These are phyloP conservation scores for Houttuynia cordata DNA, from an alignment of 164 flowering plant species.

Conservation along the genomic window DNA sequence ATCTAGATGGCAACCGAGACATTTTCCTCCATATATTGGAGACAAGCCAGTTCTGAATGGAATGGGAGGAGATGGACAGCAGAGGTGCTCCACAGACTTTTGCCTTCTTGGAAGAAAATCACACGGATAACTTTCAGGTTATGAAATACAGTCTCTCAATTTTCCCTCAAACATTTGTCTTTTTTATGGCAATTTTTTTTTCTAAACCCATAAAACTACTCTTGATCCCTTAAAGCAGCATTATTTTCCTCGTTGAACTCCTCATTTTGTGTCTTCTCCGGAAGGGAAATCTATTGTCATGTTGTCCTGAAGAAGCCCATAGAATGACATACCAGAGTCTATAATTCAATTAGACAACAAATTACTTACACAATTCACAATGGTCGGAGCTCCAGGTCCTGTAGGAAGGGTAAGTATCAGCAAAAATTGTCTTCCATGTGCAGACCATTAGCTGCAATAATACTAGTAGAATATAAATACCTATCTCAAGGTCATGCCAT, in stretches of 20 bases:
- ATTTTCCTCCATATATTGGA: not conserved
- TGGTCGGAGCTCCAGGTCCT: constrained; percentile 59
- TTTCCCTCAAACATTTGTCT: no score
- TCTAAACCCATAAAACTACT: not conserved
- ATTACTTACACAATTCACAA: constrained; percentile 40
- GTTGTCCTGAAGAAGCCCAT: no score
- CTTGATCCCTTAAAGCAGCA: not conserved
- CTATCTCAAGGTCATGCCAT: constrained; percentile 83
- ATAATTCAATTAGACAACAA: not conserved
- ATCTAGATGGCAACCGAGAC: not conserved
- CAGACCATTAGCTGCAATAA: not conserved
- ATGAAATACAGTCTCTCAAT: no score
- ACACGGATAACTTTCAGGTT: not conserved
- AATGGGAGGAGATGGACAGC: not conserved
- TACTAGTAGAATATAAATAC: constrained; percentile 14
- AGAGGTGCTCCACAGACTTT: not conserved
- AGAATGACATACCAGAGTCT: not conserved
- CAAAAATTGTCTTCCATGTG: not conserved
- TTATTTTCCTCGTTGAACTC: not conserved
- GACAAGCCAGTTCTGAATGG: not conserved
- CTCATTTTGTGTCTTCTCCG: not conserved
- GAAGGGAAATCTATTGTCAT: not conserved
- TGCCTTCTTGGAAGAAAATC: not conserved
- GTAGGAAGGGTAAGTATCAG: constrained; percentile 10
- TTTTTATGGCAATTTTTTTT: not conserved